These are phyloP conservation scores for Xylariaceae sp. DNA, from an alignment of 2,329 filamentous ascomycete genomes.

Conservation along the genomic window DNA sequence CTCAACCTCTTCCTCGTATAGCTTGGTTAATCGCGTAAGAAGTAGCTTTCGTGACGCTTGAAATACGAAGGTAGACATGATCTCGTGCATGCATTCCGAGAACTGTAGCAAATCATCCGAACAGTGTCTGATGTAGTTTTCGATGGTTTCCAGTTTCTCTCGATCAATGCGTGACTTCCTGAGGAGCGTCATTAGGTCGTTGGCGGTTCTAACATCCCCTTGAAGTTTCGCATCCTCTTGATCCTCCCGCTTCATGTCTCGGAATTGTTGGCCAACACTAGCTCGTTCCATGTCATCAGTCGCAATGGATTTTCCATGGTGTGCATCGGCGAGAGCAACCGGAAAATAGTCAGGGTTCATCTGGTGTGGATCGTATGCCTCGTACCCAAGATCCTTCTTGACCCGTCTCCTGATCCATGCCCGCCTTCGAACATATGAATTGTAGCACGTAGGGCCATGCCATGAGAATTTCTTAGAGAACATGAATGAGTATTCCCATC, in stretches of 20 bases:
- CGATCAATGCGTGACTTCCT: conserved; percentile 78
- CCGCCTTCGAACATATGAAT: conserved; percentile 88
- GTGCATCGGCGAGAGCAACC: conserved; percentile 60
- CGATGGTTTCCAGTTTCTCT: conserved; percentile 84
- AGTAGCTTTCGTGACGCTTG: conserved; percentile 83
- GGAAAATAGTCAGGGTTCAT: conserved; percentile 80
- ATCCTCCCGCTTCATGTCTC: conserved; percentile 24
- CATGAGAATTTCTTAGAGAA: conserved; percentile 77
- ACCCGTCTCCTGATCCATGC: conserved; percentile 84
- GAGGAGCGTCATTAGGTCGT: conserved; percentile 69
- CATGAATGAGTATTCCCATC: conserved; percentile 95
- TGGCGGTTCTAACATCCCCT: conserved; percentile 62
- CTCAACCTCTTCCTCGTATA: conserved; percentile 52
- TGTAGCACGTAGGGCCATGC: conserved; percentile 92
- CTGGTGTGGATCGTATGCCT: conserved; percentile 61
- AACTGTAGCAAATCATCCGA: conserved; percentile 77
- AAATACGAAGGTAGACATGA: conserved; percentile 87
- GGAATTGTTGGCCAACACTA: conserved; percentile 30
- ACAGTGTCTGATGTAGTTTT: conserved; percentile 78
- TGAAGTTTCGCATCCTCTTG: conserved; percentile 43
- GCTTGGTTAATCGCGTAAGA: conserved; percentile 68
- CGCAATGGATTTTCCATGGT: conserved; percentile 45
- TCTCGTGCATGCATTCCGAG: conserved; percentile 75
- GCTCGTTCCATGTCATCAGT: conserved; percentile 40
- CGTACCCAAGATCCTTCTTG: conserved; percentile 56